These are phyloP conservation scores for Aspergillus haitiensis DNA, from an alignment of 495 filamentous ascomycete species.

Conservation along the genomic window DNA sequence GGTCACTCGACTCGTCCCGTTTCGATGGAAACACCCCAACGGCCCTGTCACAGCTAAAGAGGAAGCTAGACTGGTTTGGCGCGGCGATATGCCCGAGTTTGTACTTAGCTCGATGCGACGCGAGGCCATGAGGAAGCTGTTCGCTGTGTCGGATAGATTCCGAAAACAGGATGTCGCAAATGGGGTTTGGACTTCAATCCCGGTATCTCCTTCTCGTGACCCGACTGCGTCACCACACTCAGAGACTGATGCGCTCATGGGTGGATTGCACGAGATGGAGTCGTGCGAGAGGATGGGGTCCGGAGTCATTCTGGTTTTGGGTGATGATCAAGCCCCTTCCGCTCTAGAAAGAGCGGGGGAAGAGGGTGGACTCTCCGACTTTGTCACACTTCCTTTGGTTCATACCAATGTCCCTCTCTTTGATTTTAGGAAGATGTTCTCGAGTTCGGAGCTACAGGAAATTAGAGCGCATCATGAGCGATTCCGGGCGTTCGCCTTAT, in stretches of 20 bases:
- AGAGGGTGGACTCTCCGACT: conserved; percentile 22
- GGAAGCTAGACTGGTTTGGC: conserved; percentile 53
- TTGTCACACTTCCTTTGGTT: conserved; percentile 32
- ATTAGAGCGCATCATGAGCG: conserved; percentile 29
- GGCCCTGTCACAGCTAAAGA: conserved; percentile 31
- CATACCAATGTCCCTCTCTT: conserved; percentile 45
- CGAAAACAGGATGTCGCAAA: conserved; percentile 25
- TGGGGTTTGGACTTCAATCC: conserved; percentile 35
- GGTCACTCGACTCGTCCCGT: conserved; percentile 32
- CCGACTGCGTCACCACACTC: no score
- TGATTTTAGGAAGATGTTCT: conserved; percentile 43
- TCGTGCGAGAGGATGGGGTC: conserved; percentile 31
- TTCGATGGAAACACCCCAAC: conserved; percentile 40
- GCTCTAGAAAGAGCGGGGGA: not conserved
- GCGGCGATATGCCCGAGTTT: conserved; percentile 65
- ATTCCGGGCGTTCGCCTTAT: conserved; percentile 33
- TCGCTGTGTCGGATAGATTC: conserved; percentile 26
- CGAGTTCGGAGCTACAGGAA: conserved; percentile 30
- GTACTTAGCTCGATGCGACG: conserved; percentile 54
- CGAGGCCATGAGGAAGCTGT: conserved; percentile 44
- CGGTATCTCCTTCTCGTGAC: conserved; percentile 13
- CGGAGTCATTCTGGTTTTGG: conserved; percentile 35
- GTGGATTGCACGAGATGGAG: conserved; percentile 28
- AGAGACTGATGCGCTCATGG: conserved; percentile 19
- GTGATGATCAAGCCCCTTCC: conserved; percentile 16